Evolutionary conservation across 805 yeast genomes (phyloP).

Genomic region (Metschnikowia shivogae): DNA sequence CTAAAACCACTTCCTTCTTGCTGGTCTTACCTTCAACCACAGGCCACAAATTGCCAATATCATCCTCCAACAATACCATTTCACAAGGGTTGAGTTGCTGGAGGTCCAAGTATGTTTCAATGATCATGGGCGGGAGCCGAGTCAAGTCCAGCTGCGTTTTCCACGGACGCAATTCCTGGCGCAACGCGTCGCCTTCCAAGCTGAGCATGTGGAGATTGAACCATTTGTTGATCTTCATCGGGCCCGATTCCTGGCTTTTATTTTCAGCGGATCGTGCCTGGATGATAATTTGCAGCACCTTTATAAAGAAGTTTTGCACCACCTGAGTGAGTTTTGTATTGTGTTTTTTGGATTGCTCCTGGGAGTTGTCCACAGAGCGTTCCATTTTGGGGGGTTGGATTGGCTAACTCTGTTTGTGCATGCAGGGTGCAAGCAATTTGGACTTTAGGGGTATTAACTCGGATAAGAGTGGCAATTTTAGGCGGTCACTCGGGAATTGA

Average conservation of each 20-base stretch:
- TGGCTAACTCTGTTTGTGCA: background rate
- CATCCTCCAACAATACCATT: constrained; percentile 55
- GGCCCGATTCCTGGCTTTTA: constrained; percentile 13
- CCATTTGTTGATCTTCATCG: constrained; percentile 52
- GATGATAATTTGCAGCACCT: constrained; percentile 55
- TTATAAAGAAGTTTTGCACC: constrained; percentile 59
- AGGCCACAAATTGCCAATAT: constrained; percentile 48
- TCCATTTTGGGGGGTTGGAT: background rate
- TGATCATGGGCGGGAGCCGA: constrained; percentile 71
- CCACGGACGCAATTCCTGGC: constrained; percentile 68
- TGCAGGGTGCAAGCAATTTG: background rate
- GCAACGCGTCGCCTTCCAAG: constrained; percentile 26
- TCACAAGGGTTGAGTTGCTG: constrained; percentile 54
- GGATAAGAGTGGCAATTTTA: too few species aligned
- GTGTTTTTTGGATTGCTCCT: constrained; percentile 1
- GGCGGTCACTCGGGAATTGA: background rate
- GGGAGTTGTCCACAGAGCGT: constrained; percentile 1
- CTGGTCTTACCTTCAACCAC: constrained; percentile 55
- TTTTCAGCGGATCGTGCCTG: constrained; percentile 40
- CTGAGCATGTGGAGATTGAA: constrained; percentile 48
- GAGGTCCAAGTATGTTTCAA: constrained; percentile 78
- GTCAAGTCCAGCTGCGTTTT: constrained; percentile 39
- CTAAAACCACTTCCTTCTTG: constrained; percentile 84
- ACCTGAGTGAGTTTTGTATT: constrained; percentile 39
- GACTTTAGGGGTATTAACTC: background rate